phyloP scores from a whole-genome alignment of 139 green algal genomes.

The Raphidocelis subcapitata region DNA sequence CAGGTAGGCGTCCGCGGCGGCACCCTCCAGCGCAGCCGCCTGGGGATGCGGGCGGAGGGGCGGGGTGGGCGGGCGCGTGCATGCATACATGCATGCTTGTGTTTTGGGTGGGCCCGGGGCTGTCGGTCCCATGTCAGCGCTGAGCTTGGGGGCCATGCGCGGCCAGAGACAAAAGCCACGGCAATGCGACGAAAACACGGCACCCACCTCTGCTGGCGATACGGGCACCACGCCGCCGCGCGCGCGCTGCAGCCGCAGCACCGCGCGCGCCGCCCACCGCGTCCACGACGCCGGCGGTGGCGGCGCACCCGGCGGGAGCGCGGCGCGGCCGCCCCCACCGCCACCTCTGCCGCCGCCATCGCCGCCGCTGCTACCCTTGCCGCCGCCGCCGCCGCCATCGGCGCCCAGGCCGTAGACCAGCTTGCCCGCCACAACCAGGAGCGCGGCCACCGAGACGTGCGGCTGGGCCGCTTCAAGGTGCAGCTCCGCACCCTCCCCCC shows the following conservation, averaged over 20 bases:
- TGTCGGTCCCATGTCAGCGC: not conserved
- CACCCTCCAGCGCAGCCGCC: not conserved
- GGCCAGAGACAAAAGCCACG: not conserved
- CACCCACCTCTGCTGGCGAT: too few relatives aligned
- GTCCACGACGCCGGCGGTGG: conserved; percentile 7
- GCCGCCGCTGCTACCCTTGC: not conserved
- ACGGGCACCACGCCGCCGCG: too few relatives aligned
- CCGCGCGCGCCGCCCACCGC: not conserved
- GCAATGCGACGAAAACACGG: too few relatives aligned
- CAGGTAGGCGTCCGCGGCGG: too few relatives aligned
- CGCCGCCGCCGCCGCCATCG: not conserved
- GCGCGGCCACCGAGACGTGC: not conserved
- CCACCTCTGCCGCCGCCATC: not conserved
- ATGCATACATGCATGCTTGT: not conserved
- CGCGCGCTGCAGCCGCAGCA: conserved; percentile 2
- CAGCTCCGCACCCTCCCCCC: not conserved
- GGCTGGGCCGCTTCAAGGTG: not conserved
- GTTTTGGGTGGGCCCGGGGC: not conserved
- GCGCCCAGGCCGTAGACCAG: conserved; percentile 22
- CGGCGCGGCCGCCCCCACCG: not conserved
- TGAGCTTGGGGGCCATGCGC: not conserved
- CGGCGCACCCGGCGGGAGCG: conserved; percentile 3
- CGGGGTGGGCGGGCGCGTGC: not conserved
- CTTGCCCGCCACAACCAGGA: conserved; percentile 14
- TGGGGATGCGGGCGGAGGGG: not conserved